Percentiles rank a stretch among this genome's conserved stretches.
These are phyloP conservation scores for Marasmius tenuissimus DNA, from an alignment of 1,284 basidiomycete species.

Conservation along the genomic window DNA sequence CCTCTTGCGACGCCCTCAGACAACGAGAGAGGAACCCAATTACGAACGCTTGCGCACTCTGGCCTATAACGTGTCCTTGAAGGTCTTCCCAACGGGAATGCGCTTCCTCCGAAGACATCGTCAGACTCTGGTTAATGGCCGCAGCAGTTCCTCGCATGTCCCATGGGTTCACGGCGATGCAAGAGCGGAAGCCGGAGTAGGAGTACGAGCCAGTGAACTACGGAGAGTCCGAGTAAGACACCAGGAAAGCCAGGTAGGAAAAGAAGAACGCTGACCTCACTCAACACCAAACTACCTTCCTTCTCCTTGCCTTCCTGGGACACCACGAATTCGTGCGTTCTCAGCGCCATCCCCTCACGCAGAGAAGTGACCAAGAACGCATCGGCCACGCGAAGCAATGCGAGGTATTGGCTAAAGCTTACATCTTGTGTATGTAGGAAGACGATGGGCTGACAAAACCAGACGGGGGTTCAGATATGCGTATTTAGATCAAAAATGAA, in stretches of 20 bases:
- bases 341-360: conserved; percentile 85
- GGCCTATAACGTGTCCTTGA: conserved; percentile 84
- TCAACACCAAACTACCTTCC: conserved; percentile 73
- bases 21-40: conserved; percentile 76
- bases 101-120: conserved; percentile 76
- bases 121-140: conserved; percentile 78
- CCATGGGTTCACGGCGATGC: conserved; percentile 85
- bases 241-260: neutral
- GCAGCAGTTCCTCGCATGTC: conserved; percentile 73
- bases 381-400: conserved; percentile 80
- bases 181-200: conserved; percentile 83
- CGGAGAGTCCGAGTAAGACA: too few relatives aligned
- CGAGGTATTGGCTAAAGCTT: conserved; percentile 85
- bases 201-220: conserved; percentile 87
- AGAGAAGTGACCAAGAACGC: conserved; percentile 85
- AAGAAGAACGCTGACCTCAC: conserved; percentile 49
- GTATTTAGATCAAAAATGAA: neutral
- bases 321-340: conserved; percentile 84
- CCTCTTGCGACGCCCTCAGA: conserved; percentile 68
- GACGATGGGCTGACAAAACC: conserved; percentile 62
- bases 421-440: conserved; percentile 87
- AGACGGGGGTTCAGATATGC: neutral
- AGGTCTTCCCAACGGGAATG: conserved; percentile 81
- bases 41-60: conserved; percentile 85
- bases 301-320: conserved; percentile 60